Base-by-base conservation (phyloP, 1,139 yeast species). In the Taphrina communis region DNA sequence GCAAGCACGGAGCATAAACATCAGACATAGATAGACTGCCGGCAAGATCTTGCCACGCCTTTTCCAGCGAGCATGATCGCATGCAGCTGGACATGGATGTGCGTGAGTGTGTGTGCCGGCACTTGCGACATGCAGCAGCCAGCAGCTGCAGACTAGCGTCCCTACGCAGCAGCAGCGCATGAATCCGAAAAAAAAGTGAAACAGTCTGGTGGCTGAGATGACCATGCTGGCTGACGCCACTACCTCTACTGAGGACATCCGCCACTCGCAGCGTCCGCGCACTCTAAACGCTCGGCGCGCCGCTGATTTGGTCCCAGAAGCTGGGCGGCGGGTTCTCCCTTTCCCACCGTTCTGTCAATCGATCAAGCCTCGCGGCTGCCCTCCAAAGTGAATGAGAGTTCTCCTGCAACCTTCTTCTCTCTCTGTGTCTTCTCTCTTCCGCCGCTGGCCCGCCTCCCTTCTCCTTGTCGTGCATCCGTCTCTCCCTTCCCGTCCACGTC, bases 231-330 rank as follows among this genome's bases (percentile, higher is more conserved):
- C 31, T 11, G 42, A 39, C 42, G 42, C 42, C 42, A 39, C 42
- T 39, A 11, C 14, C 42, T 39, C 14, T 39, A 25, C 31, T 25
- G 31, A 4, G 31, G 6, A 7, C 6, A 1, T 44, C 48, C 48
- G 48, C 48, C 48, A 44, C 48, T 44, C 48, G 48, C 48, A 12
- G 17, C 19, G 48, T 14, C 48, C 48, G 19, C 48, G 48, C 19
- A 44, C 48, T 44, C 48, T 44, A 44, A 44, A 44, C 19, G 48
- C 48, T 14, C 19, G 21, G 17, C 17, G n/a, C 19, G n/a, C 48
- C 12, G 19, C 17, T 12, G 6, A 44, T 44, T 44, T n/a, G 48
- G 48, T 44, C n/a, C 48, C 48, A 44, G 48, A 44, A 5, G 48
- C 48, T 44, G 48, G 48, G 48, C 48, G 12, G 48, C 48, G 48